These are phyloP conservation scores for Sphaerobolus stellatus DNA, from an alignment of 1,284 basidiomycete species.

Conservation along the genomic window DNA sequence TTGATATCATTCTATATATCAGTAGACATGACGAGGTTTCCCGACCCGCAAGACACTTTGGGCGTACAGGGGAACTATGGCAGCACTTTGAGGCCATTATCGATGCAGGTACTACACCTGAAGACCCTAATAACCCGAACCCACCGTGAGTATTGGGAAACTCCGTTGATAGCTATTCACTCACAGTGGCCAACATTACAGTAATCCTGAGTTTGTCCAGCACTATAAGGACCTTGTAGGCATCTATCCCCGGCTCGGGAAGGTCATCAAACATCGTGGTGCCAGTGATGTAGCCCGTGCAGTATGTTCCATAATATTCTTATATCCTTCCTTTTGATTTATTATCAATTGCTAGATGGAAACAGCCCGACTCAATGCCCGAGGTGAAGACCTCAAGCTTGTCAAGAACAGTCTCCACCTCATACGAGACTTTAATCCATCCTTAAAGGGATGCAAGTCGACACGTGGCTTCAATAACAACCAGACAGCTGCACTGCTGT, in stretches of 20 bases:
- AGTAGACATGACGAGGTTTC: neutral
- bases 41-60: neutral
- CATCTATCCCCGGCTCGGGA: too few species aligned
- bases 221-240: too few species aligned
- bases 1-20: neutral
- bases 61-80: neutral
- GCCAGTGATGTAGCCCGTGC: too few species aligned
- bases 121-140: neutral
- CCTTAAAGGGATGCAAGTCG: neutral
- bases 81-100: neutral
- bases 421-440: neutral
- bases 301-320: too few species aligned
- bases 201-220: too few species aligned
- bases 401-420: neutral
- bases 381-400: neutral
- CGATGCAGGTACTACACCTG: neutral
- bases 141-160: too few species aligned
- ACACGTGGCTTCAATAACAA: neutral
- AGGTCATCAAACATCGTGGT: too few species aligned
- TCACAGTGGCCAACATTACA: too few species aligned
- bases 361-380: neutral
- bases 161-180: too few species aligned
- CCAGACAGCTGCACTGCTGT: neutral
- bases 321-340: too few species aligned
- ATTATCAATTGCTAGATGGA: too few species aligned